Conservation (phyloP, 2,329 filamentous ascomycete species). For the Aspergillus eucalypticola region DNA sequence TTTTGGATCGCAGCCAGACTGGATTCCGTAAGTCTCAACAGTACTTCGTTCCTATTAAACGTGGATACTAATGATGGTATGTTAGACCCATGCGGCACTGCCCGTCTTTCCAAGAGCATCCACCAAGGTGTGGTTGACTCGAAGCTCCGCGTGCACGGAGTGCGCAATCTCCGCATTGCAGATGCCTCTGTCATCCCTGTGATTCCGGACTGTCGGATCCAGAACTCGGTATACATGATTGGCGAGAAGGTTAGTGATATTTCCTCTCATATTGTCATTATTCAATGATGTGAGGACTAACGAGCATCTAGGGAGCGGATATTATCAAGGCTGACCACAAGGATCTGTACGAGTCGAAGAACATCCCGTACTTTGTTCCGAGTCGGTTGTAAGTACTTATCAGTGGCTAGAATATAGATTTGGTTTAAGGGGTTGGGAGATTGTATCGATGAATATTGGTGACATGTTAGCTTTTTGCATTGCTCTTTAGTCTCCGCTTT, state of each 20-base stretch:
- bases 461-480: too few relatives aligned
- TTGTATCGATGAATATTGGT: too few relatives aligned
- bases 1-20: constrained; percentile 62
- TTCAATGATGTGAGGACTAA: constrained; percentile 2
- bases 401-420: too few relatives aligned
- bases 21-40: constrained; percentile 25
- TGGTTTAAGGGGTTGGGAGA: not conserved
- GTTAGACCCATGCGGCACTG: constrained; percentile 56
- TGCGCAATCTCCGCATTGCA: constrained; percentile 56
- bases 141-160: constrained; percentile 54
- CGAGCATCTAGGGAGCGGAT: constrained; percentile 25
- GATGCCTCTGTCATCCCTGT: constrained; percentile 60
- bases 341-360: constrained; percentile 27
- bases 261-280: too few relatives aligned
- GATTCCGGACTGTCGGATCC: constrained; percentile 58
- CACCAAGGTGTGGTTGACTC: constrained; percentile 56
- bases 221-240: constrained; percentile 63
- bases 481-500: not conserved
- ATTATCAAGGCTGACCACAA: constrained; percentile 30
- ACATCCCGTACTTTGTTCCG: constrained; percentile 22
- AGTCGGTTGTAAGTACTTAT: constrained; percentile 13
- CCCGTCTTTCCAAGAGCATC: constrained; percentile 55
- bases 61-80: not conserved
- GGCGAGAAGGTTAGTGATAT: constrained; percentile 52
- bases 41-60: too few relatives aligned